phyloP scores from a whole-genome alignment of 1,284 basidiomycete genomes.

The Fomitopsis schrenkii region DNA sequence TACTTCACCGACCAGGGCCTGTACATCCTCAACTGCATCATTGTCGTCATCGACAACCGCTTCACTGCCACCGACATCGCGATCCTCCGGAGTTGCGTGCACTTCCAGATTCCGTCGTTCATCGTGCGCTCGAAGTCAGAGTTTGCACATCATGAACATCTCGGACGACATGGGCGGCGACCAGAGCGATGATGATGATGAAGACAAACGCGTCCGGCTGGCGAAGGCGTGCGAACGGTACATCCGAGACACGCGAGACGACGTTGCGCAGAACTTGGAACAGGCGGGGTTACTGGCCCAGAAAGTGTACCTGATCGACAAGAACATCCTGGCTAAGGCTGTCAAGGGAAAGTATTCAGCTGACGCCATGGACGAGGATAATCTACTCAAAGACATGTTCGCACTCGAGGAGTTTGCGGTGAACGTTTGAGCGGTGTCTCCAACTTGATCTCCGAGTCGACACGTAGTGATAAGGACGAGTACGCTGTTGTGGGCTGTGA shows the following conservation, averaged over 20 bases:
- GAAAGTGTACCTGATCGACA: conserved; percentile 5
- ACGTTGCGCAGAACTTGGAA: conserved; percentile 1
- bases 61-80: no score
- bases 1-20: background rate
- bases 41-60: no score
- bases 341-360: background rate
- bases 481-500: no score
- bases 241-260: background rate
- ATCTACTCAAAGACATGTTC: background rate
- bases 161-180: background rate
- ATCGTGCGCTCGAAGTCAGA: background rate
- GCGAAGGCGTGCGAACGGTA: conserved; percentile 1
- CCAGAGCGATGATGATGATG: background rate
- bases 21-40: no score
- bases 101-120: background rate
- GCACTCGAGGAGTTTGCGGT: background rate
- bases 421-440: background rate
- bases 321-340: background rate
- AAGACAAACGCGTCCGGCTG: background rate
- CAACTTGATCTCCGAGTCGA: background rate
- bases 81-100: no score
- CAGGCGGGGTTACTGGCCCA: background rate
- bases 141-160: background rate
- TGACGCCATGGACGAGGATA: background rate
- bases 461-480: background rate